A percentile compares a stretch with the other conserved stretches of the same genome.
These are phyloP conservation scores for Stenocarpella maydis DNA, from an alignment of 2,329 filamentous ascomycete genomes.

Conservation along the genomic window DNA sequence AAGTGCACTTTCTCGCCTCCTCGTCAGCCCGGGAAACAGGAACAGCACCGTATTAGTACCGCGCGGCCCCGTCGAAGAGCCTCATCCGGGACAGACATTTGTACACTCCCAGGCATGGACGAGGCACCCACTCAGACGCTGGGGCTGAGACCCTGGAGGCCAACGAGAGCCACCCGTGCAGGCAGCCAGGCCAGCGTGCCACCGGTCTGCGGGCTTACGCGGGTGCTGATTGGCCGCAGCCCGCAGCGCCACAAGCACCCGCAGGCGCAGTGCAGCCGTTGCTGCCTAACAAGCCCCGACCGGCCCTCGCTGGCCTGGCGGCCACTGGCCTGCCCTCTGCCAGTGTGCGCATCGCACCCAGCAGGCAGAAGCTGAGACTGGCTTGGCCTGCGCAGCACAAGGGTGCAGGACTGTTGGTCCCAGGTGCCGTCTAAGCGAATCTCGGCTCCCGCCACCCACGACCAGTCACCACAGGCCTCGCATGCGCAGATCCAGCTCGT, in stretches of 20 bases:
- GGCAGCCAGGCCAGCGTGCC: constrained; percentile 15
- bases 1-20: not conserved
- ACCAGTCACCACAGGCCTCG: not conserved
- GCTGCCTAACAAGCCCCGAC: too few species aligned
- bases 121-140: constrained; percentile 21
- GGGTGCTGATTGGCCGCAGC: constrained; percentile 20
- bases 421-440: not conserved
- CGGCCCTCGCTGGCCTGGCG: too few species aligned
- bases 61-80: constrained; percentile 1
- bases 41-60: not conserved
- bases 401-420: constrained; percentile 1
- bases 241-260: not conserved
- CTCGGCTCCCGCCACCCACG: not conserved
- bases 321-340: too few species aligned
- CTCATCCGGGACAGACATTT: not conserved
- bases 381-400: not conserved
- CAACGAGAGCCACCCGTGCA: constrained; percentile 18
- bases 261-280: constrained; percentile 20
- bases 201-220: constrained; percentile 8
- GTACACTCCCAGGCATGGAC: constrained; percentile 12
- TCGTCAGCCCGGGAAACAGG: not conserved
- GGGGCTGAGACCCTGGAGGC: constrained; percentile 17
- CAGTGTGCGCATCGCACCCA: not conserved
- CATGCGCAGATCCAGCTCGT: not conserved
- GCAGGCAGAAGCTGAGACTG: constrained; percentile 18